Evolutionary conservation across 2,329 filamentous ascomycete species (phyloP).

Genomic region (Scedosporium apiospermum): DNA sequence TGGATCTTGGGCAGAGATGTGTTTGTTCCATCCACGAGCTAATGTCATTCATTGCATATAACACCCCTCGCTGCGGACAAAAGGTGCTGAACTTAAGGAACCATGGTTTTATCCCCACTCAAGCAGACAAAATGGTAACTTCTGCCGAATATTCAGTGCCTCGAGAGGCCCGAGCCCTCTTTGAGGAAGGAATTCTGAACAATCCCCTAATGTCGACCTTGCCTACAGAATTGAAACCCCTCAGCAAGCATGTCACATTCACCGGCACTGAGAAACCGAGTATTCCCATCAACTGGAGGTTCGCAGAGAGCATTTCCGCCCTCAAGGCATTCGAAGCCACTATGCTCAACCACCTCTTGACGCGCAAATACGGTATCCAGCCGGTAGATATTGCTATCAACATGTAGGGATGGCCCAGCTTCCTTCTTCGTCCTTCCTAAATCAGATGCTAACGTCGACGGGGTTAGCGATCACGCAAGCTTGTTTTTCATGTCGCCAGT

Average conservation of each 20-base stretch:
- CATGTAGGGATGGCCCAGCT: slow-evolving; percentile 20
- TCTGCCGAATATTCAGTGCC: neutral
- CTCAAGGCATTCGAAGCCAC: slow-evolving; percentile 39
- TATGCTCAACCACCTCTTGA: slow-evolving; percentile 32
- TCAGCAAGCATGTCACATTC: slow-evolving; percentile 25
- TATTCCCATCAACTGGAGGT: slow-evolving; percentile 46
- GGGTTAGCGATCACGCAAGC: slow-evolving; percentile 8
- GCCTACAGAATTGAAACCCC: slow-evolving; percentile 12
- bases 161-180: neutral
- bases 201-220: slow-evolving; percentile 10
- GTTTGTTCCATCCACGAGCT: too few relatives aligned
- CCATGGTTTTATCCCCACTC: neutral
- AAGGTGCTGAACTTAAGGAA: neutral
- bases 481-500: slow-evolving; percentile 10
- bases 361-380: slow-evolving; percentile 32
- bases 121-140: too few relatives aligned
- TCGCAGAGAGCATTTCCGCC: slow-evolving; percentile 41
- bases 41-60: too few relatives aligned
- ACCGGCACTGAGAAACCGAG: slow-evolving; percentile 31
- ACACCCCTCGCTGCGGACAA: too few relatives aligned
- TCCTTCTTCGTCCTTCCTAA: too few relatives aligned
- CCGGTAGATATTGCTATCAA: slow-evolving; percentile 33
- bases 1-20: too few relatives aligned
- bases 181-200: neutral
- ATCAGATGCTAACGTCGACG: too few relatives aligned